phyloP scores from a whole-genome alignment of 2,329 filamentous ascomycete genomes.

The Ophiostoma perfectum region DNA sequence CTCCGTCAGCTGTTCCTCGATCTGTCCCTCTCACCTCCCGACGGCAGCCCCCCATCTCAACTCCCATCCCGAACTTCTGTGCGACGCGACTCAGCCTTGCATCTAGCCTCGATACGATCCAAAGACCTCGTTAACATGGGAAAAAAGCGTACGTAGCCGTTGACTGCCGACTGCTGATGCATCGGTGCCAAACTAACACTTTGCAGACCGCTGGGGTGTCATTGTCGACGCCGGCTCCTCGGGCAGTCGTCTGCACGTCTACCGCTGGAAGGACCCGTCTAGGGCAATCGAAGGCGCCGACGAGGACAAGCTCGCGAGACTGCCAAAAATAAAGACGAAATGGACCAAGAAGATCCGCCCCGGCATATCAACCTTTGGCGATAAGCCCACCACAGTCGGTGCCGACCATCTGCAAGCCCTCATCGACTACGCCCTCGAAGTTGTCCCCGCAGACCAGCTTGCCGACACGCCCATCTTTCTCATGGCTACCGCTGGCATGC shows the following conservation, averaged over 20 bases:
- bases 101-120: not conserved
- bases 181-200: not conserved
- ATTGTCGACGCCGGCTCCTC: conserved; percentile 97
- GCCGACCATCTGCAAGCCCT: conserved; percentile 74
- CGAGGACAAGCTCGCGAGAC: conserved; percentile 54
- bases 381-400: conserved; percentile 69
- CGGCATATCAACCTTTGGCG: conserved; percentile 84
- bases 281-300: conserved; percentile 57
- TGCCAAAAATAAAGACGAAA: conserved; percentile 77
- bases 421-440: conserved; percentile 71
- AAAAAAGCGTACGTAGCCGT: conserved; percentile 21
- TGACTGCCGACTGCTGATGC: not conserved
- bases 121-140: conserved; percentile 19
- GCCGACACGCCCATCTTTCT: conserved; percentile 86
- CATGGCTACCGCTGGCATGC: conserved; percentile 93
- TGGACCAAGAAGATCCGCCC: conserved; percentile 94
- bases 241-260: conserved; percentile 89
- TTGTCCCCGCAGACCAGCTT: conserved; percentile 71
- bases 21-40: not conserved
- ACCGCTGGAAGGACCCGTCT: conserved; percentile 80
- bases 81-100: not conserved
- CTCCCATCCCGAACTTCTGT: not conserved
- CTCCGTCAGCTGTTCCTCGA: not conserved
- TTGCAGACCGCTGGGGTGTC: conserved; percentile 70
- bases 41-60: not conserved